phyloP scores from a whole-genome alignment of 441 rosid genomes.

The Gossypium schwendimanii region DNA sequence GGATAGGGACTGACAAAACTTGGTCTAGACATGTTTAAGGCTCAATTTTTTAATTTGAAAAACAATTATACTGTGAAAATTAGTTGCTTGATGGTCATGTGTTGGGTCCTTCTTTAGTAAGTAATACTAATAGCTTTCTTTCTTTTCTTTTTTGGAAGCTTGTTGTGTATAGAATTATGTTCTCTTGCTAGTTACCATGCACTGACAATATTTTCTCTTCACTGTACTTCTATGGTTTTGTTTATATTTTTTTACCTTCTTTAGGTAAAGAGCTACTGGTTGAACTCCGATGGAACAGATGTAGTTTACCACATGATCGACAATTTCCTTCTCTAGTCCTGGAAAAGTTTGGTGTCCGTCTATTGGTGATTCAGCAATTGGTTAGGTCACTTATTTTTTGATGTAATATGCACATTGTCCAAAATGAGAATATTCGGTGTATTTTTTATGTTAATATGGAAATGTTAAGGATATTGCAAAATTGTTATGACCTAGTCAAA shows the following conservation, averaged over 20 bases:
- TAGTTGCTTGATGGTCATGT: not conserved
- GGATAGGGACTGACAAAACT: not conserved
- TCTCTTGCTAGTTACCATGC: not conserved
- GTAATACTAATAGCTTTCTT: not conserved
- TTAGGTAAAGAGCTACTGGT: constrained; percentile 84
- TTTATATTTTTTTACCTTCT: constrained; percentile 13
- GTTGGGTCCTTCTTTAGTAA: not conserved
- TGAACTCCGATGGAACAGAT: constrained; percentile 84
- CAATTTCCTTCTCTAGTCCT: constrained; percentile 59
- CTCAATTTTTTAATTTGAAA: not conserved
- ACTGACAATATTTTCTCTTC: not conserved
- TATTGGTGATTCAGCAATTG: constrained; percentile 10
- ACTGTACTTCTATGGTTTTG: not conserved
- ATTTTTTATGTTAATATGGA: constrained; percentile 12
- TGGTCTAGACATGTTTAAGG: not conserved
- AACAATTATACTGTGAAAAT: not conserved
- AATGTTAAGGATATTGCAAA: not conserved
- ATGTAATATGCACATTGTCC: constrained; percentile 17
- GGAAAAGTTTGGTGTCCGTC: constrained; percentile 8
- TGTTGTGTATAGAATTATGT: not conserved
- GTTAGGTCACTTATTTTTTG: constrained; percentile 16
- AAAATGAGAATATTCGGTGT: constrained; percentile 9
- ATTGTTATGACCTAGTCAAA: constrained; percentile 2
- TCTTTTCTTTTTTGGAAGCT: not conserved
- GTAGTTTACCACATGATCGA: constrained; percentile 88